Evolutionary conservation across 495 filamentous ascomycete species (phyloP).

Genomic region (Tuber microsphaerosporum): DNA sequence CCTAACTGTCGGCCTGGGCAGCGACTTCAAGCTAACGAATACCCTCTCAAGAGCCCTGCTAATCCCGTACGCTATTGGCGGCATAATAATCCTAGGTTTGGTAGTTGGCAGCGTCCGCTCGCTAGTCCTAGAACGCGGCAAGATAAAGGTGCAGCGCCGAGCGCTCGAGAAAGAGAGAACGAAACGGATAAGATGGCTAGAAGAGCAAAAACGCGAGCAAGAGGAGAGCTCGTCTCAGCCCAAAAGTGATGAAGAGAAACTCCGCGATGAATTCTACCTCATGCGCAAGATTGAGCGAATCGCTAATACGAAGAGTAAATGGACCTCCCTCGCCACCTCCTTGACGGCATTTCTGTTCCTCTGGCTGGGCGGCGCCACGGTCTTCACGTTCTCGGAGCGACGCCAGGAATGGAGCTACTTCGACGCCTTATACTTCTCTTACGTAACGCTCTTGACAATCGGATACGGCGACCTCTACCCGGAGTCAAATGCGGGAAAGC

Average conservation of each 20-base stretch:
- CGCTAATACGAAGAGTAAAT: constrained; percentile 58
- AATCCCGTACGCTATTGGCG: constrained; percentile 72
- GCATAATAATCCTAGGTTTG: constrained; percentile 75
- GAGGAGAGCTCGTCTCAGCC: constrained; percentile 7
- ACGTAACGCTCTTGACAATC: constrained; percentile 70
- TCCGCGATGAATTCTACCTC: constrained; percentile 68
- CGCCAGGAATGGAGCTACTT: constrained; percentile 71
- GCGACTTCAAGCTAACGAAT: constrained; percentile 54
- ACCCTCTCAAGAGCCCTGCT: constrained; percentile 57
- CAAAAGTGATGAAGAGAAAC: constrained; percentile 52
- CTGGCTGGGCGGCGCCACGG: constrained; percentile 70
- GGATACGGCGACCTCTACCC: constrained; percentile 76
- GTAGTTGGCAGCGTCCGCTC: constrained; percentile 75
- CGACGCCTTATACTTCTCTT: constrained; percentile 69
- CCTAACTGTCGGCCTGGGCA: constrained; percentile 73
- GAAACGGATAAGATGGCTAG: constrained; percentile 50
- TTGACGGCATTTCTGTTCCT: constrained; percentile 58
- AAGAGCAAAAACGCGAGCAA: constrained; percentile 47
- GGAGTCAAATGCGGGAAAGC: constrained; percentile 61
- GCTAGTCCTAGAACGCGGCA: constrained; percentile 70
- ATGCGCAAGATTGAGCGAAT: constrained; percentile 74
- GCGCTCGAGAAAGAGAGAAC: constrained; percentile 63
- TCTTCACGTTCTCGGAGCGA: constrained; percentile 57
- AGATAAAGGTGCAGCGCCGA: constrained; percentile 59
- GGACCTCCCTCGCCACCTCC: constrained; percentile 61